phyloP scores from a whole-genome alignment of 345 rosid species.

The Noccaea bulbosa region DNA sequence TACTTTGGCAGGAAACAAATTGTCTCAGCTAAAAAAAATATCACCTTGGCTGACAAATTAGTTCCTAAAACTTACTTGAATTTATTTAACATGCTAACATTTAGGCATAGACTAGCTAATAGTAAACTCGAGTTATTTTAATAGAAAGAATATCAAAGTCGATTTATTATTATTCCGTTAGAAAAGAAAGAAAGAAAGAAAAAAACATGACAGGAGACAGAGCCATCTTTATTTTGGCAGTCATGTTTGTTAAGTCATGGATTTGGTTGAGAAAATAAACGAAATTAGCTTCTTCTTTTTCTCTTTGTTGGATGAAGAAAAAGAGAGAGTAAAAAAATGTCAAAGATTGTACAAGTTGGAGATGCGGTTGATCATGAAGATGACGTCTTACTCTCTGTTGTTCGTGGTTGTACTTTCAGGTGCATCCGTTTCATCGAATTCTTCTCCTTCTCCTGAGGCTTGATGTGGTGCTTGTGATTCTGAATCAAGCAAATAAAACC shows the following conservation, averaged over 20 bases:
- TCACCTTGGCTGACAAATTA: not conserved
- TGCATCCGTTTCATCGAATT: constrained; percentile 29
- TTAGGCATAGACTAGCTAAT: not conserved
- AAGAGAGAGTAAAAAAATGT: constrained; percentile 35
- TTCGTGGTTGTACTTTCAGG: constrained; percentile 39
- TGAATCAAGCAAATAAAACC: constrained; percentile 21
- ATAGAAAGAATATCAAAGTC: constrained; percentile 39
- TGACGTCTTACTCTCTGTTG: constrained; percentile 29
- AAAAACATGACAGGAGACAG: constrained; percentile 24
- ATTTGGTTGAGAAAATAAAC: constrained; percentile 40
- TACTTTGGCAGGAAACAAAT: not conserved
- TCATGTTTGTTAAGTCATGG: constrained; percentile 37
- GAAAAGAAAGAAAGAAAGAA: not conserved
- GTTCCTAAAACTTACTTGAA: not conserved
- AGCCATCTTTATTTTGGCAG: constrained; percentile 44
- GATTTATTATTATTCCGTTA: constrained; percentile 32
- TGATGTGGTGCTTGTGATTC: constrained; percentile 41
- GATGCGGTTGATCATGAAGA: constrained; percentile 34
- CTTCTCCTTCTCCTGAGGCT: constrained; percentile 32
- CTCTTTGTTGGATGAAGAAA: constrained; percentile 29
- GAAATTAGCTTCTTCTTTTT: constrained; percentile 37
- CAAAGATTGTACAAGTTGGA: constrained; percentile 40
- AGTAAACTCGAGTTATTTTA: not conserved
- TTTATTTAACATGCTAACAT: not conserved
- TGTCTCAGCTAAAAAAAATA: not conserved